These are phyloP conservation scores for Trypanosoma boissoni DNA, from an alignment of 208 protist genomes.

Conservation along the genomic window DNA sequence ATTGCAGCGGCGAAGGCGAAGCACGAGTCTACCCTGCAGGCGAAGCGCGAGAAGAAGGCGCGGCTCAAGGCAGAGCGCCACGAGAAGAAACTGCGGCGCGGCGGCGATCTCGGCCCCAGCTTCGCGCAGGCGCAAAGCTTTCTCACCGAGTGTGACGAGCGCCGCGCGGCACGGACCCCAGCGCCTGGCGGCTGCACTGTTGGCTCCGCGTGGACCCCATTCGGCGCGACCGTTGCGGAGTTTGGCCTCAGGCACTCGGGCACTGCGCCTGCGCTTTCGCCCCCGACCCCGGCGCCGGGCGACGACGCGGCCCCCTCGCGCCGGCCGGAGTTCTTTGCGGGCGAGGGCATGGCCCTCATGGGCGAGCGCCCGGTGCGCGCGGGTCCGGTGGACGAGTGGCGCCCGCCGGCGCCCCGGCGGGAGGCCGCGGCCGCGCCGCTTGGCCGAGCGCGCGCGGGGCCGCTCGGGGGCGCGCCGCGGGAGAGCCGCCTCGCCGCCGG, in stretches of 20 bases:
- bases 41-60: constrained; percentile 17
- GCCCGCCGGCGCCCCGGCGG: not conserved
- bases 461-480: not conserved
- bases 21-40: constrained; percentile 25
- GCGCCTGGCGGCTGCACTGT: not conserved
- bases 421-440: not conserved
- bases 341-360: constrained; percentile 19
- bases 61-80: constrained; percentile 10
- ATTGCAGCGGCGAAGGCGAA: constrained; percentile 29
- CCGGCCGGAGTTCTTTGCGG: constrained; percentile 13
- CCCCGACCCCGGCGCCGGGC: not conserved
- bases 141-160: too few relatives aligned
- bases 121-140: too few relatives aligned
- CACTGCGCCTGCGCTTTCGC: too few relatives aligned
- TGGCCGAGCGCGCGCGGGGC: not conserved
- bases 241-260: not conserved
- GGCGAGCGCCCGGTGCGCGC: constrained; percentile 14
- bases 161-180: too few relatives aligned
- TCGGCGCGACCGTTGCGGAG: not conserved
- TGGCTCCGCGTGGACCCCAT: not conserved
- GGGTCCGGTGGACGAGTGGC: constrained; percentile 5
- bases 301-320: not conserved
- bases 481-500: not conserved
- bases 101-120: too few relatives aligned
- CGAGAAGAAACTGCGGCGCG: not conserved